Evolutionary conservation across 2,329 filamentous ascomycete species (phyloP).

Genomic region (Zarea fungicola): DNA sequence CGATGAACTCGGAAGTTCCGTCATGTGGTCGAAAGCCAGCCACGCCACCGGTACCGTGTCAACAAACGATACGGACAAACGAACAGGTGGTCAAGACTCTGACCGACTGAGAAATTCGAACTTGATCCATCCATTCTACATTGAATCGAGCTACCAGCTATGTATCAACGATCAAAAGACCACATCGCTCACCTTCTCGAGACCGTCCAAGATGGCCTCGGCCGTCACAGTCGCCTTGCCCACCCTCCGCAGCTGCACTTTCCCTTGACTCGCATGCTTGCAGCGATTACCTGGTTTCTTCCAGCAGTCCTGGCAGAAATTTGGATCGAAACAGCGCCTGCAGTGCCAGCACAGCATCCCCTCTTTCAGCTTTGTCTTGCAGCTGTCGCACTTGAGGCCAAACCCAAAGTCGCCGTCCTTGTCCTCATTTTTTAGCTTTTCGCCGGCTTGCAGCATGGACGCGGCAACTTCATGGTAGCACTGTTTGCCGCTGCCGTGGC

Average conservation of each 20-base stretch:
- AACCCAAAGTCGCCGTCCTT: conserved; percentile 9
- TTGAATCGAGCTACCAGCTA: too few species aligned
- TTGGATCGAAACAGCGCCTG: conserved; percentile 17
- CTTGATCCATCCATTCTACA: too few species aligned
- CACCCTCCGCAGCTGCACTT: conserved; percentile 17
- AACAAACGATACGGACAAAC: too few species aligned
- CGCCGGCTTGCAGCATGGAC: not conserved
- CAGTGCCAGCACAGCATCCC: conserved; percentile 18
- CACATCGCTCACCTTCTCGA: not conserved
- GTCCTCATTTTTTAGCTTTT: conserved; percentile 7
- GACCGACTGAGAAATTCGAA: too few species aligned
- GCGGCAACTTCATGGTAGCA: conserved; percentile 9
- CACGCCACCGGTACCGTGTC: too few species aligned
- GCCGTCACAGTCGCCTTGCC: conserved; percentile 3
- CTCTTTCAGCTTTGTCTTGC: conserved; percentile 21
- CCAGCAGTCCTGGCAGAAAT: conserved; percentile 18
- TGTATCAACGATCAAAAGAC: too few species aligned
- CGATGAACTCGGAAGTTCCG: too few species aligned
- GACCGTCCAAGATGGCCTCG: conserved; percentile 7
- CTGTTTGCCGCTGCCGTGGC: not conserved
- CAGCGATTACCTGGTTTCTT: conserved; percentile 15
- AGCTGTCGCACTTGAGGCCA: conserved; percentile 41
- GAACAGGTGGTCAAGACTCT: too few species aligned
- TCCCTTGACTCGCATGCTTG: conserved; percentile 15
- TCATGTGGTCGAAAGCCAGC: too few species aligned